A percentile compares a stretch with the other conserved stretches of the same genome.
These are phyloP conservation scores for Helicostylum pulchrum DNA, from an alignment of 192 early-diverging fungal genomes.

Conservation along the genomic window DNA sequence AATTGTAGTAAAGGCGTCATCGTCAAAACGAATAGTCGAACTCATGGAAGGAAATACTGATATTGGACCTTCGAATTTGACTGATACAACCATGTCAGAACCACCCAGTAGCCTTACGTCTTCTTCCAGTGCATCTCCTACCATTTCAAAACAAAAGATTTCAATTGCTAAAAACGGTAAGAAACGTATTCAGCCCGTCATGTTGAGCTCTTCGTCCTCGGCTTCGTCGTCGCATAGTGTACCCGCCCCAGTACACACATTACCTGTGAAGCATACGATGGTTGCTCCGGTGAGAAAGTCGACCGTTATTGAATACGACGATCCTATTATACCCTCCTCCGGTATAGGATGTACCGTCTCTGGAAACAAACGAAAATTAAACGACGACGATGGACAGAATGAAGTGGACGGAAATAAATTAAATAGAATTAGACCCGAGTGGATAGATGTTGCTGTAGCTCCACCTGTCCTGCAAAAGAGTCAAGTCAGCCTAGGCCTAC, in stretches of 20 bases:
- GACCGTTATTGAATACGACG: slow-evolving; percentile 24
- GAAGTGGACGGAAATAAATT: not conserved
- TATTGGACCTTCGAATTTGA: not conserved
- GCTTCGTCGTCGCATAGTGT: slow-evolving; percentile 3
- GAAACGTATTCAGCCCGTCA: slow-evolving; percentile 76
- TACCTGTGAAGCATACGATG: not conserved
- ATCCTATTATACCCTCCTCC: slow-evolving; percentile 33
- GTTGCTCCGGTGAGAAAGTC: too few species aligned
- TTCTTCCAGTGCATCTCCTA: slow-evolving; percentile 9
- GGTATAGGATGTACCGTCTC: slow-evolving; percentile 40
- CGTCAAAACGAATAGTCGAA: slow-evolving; percentile 15
- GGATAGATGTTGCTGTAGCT: slow-evolving; percentile 37
- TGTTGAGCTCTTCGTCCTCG: slow-evolving; percentile 9
- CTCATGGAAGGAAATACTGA: slow-evolving; percentile 30
- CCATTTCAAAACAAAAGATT: slow-evolving; percentile 47
- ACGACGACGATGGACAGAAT: slow-evolving; percentile 14
- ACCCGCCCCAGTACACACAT: not conserved
- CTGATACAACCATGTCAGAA: not conserved
- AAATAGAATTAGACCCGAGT: slow-evolving; percentile 17
- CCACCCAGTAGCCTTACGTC: not conserved
- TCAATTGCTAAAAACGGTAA: slow-evolving; percentile 77
- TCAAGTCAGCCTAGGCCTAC: slow-evolving; percentile 45
- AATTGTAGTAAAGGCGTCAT: slow-evolving; percentile 17
- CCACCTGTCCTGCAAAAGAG: slow-evolving; percentile 42
- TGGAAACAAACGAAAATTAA: slow-evolving; percentile 50